Percentiles rank a stretch among this genome's conserved stretches.
Evolutionary conservation across 805 yeast genomes (phyloP).

Genomic region (Ogataea wickerhamii): DNA sequence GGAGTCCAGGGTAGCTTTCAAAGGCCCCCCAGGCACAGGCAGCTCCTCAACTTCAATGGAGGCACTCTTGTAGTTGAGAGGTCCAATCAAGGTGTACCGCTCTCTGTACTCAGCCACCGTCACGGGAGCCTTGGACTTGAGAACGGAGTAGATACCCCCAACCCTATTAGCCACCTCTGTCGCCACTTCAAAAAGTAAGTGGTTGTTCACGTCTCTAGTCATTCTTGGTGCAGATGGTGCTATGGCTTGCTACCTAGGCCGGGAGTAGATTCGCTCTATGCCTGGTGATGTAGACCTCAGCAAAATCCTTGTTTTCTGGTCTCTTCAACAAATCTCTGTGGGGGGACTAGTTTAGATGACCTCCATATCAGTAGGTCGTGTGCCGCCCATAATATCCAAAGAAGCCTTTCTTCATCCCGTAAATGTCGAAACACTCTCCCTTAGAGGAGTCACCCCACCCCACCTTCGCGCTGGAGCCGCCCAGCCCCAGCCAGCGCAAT

Average conservation of each 20-base stretch:
- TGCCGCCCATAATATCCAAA: too few relatives aligned
- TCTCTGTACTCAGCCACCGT: slow-evolving; percentile 91
- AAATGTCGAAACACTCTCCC: too few relatives aligned
- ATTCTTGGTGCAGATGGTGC: slow-evolving; percentile 28
- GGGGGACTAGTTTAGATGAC: background rate
- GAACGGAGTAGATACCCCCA: slow-evolving; percentile 95
- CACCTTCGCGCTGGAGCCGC: background rate
- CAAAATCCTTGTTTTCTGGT: too few relatives aligned
- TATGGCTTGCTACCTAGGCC: background rate
- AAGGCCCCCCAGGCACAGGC: slow-evolving; percentile 41
- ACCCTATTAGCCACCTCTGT: slow-evolving; percentile 98
- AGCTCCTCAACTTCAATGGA: slow-evolving; percentile 80
- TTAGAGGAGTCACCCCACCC: too few relatives aligned
- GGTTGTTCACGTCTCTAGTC: slow-evolving; percentile 85
- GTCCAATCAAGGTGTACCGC: slow-evolving; percentile 84
- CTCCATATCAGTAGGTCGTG: slow-evolving; percentile 1
- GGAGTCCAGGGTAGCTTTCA: slow-evolving; percentile 63
- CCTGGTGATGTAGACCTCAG: too few relatives aligned
- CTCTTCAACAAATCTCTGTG: background rate
- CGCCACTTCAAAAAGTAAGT: slow-evolving; percentile 87
- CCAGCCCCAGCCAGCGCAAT: background rate
- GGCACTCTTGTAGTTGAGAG: slow-evolving; percentile 69
- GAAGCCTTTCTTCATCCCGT: too few relatives aligned
- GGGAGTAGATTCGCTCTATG: too few relatives aligned
- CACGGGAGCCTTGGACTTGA: slow-evolving; percentile 94